Base-by-base conservation (phyloP, 148 eudicot species). In the Dianthus caryophyllus region DNA sequence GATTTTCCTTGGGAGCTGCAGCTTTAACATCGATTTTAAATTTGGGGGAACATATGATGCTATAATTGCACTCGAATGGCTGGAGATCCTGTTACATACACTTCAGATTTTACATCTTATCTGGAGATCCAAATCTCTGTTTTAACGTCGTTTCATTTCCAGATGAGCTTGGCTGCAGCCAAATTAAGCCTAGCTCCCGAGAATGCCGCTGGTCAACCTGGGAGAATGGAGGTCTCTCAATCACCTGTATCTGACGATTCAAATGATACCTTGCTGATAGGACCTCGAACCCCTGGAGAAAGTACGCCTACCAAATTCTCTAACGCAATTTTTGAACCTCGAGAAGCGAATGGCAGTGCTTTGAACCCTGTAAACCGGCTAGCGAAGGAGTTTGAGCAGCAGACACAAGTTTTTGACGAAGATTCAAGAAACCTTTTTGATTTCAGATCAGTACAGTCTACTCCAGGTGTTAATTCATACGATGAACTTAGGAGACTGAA, bases 401-500 rank as follows among this genome's bases (percentile, higher is more conserved):
- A 56, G 47, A 75, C 41, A 59, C 84, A 77, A 69, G 77, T 50
- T 61, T 90, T 95, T 53, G 87, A 90, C 52, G 80, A 79, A 8
- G 97, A 90, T 70, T 96, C 84, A 6, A 80, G 68, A 76, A 85
- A 85, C 63, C 73, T 90, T 64, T 75, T 46, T 18, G 90, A 86
- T 31, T 74, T 57, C 66, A 82, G 78, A 61, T 68, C 81, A n/a
- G 73, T 80, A 44, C 80, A 65, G 66, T 55, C 76, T 60, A 61
- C 65, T 65, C 72, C 84, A 13, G 71, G 73, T 68, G n/a, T 29
- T 13, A 76, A 78, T 60, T 83, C 94, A 0, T 73, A 67, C 54
- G 89, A 84, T 67, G 98, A 89, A 51, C 75, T 82, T 46, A 75
- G 82, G 68, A 89, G 87, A 54, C 77, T 95, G 65, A 90, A 86